phyloP scores from a whole-genome alignment of 768 basidiomycete species.

The Rhizopogon vesiculosus region DNA sequence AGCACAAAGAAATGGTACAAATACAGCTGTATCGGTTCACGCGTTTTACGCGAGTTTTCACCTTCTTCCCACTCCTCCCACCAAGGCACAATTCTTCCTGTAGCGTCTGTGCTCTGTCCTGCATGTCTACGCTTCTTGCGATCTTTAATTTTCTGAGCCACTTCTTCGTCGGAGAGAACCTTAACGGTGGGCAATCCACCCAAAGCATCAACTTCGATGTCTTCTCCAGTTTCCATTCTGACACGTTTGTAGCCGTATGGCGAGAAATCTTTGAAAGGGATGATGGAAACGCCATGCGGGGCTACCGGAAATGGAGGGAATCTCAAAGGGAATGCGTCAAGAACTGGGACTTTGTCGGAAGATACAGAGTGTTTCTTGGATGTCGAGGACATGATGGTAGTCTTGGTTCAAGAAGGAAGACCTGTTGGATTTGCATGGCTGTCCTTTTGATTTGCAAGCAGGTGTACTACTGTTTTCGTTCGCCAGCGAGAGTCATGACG shows the following conservation, averaged over 20 bases:
- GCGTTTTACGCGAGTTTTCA: slow-evolving; percentile 16
- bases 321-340: neutral
- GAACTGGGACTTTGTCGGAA: neutral
- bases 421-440: neutral
- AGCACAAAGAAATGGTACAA: slow-evolving; percentile 9
- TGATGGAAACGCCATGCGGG: slow-evolving; percentile 36
- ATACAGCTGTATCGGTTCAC: slow-evolving; percentile 25
- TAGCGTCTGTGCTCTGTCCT: slow-evolving; percentile 14
- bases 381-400: neutral
- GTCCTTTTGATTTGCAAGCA: neutral
- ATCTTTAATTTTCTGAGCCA: slow-evolving; percentile 10
- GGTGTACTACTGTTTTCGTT: neutral
- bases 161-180: slow-evolving; percentile 20
- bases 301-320: slow-evolving; percentile 47
- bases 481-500: too few relatives aligned
- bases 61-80: slow-evolving; percentile 29
- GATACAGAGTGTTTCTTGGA: neutral
- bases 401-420: neutral
- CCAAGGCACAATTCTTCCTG: slow-evolving; percentile 22
- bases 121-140: slow-evolving; percentile 12
- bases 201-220: slow-evolving; percentile 23
- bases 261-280: slow-evolving; percentile 38
- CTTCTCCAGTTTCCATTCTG: slow-evolving; percentile 4
- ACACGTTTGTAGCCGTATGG: slow-evolving; percentile 18
- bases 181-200: slow-evolving; percentile 20